phyloP scores from a whole-genome alignment of 768 basidiomycete genomes.

The Phanerochaete sordida region DNA sequence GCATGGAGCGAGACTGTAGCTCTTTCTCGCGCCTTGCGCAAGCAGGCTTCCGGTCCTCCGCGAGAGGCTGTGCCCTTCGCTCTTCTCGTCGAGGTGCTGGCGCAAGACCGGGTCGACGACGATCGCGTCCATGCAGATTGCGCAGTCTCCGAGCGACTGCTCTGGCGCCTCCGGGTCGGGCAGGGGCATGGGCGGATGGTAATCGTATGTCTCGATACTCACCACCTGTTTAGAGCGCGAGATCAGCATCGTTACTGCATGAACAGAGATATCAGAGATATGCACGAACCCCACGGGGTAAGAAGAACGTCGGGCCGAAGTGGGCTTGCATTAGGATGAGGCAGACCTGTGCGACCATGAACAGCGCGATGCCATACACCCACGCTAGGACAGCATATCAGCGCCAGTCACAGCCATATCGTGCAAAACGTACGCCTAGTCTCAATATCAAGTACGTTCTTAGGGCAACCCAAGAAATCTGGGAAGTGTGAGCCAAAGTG shows the following conservation, averaged over 20 bases:
- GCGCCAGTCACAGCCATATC: neutral
- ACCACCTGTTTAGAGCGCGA: too few species aligned
- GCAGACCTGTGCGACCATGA: conserved; percentile 60
- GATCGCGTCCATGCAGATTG: conserved; percentile 93
- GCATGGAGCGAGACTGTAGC: conserved; percentile 86
- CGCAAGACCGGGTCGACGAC: conserved; percentile 14
- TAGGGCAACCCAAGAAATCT: conserved; percentile 84
- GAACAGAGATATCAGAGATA: conserved; percentile 6
- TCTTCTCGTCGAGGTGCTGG: conserved; percentile 29
- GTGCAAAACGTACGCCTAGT: conserved; percentile 47
- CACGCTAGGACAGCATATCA: conserved; percentile 44
- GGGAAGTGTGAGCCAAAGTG: conserved; percentile 2
- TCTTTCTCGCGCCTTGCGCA: conserved; percentile 48
- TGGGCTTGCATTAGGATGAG: conserved; percentile 70
- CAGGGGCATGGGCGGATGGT: conserved; percentile 75
- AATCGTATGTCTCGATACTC: conserved; percentile 66
- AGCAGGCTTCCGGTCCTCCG: conserved; percentile 6
- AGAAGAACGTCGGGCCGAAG: conserved; percentile 82
- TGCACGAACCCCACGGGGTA: conserved; percentile 58
- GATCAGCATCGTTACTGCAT: too few species aligned
- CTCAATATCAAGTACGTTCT: conserved; percentile 82
- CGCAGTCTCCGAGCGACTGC: conserved; percentile 79
- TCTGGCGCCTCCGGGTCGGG: conserved; percentile 75
- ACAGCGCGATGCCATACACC: conserved; percentile 55
- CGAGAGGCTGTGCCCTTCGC: conserved; percentile 13